Base-by-base conservation (phyloP, 768 basidiomycete genomes). In the Pleurotus ostreatus region DNA sequence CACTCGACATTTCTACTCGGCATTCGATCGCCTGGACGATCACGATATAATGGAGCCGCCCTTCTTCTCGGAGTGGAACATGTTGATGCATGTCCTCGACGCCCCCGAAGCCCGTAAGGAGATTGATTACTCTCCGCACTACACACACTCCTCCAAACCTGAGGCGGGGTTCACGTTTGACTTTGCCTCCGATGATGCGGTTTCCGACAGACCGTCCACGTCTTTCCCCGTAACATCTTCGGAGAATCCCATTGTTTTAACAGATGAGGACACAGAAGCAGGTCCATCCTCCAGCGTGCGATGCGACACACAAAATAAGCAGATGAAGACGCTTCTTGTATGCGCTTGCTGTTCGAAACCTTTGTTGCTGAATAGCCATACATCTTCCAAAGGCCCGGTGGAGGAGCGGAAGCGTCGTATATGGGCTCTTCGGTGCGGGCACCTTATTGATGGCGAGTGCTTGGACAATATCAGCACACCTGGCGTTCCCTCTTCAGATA, bases 361-460 rank as follows among this genome's bases (percentile, higher is more conserved):
- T 0, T 76, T 92, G 4, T 67, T 86, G 8, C 72, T 86, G 25
- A 75, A 78, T 46, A 72, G 74, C 1, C 78, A 76, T 11, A 71
- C 82, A n/a, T 70, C 72, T 13, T 69, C 70, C 4, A 70, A 65
- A 11, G 69, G 66, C 45, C 78, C 71, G 49, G 70, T 74, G 45
- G 83, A 81, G 37, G 73, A 70, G 40, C 71, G 71, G 40, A 69
- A 68, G 38, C 71, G 76, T 53, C 77, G 80, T 43, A 70, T 92
- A 6, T 92, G 88, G 89, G 83, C 79, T 1, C 69, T 92, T 58
- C 74, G 86, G 40, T 92, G 89, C 52, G 89, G 89, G 0, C 90
- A 92, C 64, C 68, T 92, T 62, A 75, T 92, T 0, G 89, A 92
- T 60, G 90, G 88, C 48, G 88, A 86, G 66, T 92, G 89, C 61